Percentiles rank a stretch among this genome's conserved stretches.
Conservation (phyloP, 371 early-diverging fungal species). For the Rhizopus stolonifer region DNA sequence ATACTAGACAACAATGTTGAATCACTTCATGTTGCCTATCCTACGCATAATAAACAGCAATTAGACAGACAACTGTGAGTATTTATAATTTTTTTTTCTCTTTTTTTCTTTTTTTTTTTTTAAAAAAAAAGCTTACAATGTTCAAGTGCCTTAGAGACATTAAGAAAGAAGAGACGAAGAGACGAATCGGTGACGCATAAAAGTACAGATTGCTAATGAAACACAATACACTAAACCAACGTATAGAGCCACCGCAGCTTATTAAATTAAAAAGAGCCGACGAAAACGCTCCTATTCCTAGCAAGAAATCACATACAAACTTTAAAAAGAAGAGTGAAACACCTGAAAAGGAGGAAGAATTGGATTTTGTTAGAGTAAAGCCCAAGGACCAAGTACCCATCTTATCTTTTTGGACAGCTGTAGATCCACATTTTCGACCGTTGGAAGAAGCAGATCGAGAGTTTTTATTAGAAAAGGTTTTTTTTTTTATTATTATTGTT, state of each 20-base stretch:
- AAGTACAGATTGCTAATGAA: too few relatives aligned
- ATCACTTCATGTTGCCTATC: slow-evolving; percentile 1
- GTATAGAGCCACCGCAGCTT: slow-evolving; percentile 20
- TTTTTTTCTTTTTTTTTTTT: neutral
- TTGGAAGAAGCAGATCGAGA: slow-evolving; percentile 82
- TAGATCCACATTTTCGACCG: slow-evolving; percentile 84
- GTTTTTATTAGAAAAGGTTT: slow-evolving; percentile 60
- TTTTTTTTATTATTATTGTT: neutral
- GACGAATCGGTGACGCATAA: slow-evolving; percentile 10
- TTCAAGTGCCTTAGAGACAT: slow-evolving; percentile 20
- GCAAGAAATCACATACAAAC: slow-evolving; percentile 20
- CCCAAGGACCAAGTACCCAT: slow-evolving; percentile 78
- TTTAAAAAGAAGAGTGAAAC: slow-evolving; percentile 21
- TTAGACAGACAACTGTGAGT: slow-evolving; percentile 25
- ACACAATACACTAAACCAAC: neutral
- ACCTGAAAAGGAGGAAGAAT: slow-evolving; percentile 11
- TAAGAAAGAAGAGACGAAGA: slow-evolving; percentile 23
- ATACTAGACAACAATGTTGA: neutral
- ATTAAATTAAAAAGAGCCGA: slow-evolving; percentile 32
- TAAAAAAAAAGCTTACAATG: neutral
- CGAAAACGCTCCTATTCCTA: slow-evolving; percentile 13
- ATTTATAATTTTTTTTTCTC: neutral
- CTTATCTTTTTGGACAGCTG: slow-evolving; percentile 73
- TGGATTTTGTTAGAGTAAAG: slow-evolving; percentile 48
- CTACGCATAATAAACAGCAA: slow-evolving; percentile 18